phyloP scores from a whole-genome alignment of 306 rosid species.

The Hylodesmum podocarpum region DNA sequence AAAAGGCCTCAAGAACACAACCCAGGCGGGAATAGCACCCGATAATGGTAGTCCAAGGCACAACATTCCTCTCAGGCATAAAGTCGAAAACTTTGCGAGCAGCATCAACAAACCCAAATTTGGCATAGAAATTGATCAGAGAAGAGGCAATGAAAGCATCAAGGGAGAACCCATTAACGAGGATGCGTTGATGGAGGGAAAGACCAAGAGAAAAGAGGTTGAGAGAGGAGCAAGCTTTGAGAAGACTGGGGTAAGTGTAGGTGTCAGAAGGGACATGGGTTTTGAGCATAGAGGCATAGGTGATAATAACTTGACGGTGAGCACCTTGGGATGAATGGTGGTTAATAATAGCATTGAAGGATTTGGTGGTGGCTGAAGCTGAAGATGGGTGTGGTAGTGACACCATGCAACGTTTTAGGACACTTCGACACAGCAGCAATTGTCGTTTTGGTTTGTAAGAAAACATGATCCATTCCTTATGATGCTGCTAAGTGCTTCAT shows the following conservation, averaged over 20 bases:
- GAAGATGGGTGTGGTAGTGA: constrained; percentile 15
- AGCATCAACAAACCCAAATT: constrained; percentile 30
- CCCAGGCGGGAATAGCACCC: constrained; percentile 59
- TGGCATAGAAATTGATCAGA: constrained; percentile 52
- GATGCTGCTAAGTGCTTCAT: neutral
- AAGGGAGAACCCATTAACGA: constrained; percentile 47
- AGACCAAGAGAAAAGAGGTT: constrained; percentile 47
- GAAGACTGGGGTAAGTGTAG: constrained; percentile 66
- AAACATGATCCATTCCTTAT: constrained; percentile 26
- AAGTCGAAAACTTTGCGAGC: constrained; percentile 61
- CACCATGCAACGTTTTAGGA: constrained; percentile 24
- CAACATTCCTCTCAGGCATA: constrained; percentile 66
- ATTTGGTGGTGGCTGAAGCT: constrained; percentile 31
- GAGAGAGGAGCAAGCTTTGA: constrained; percentile 72
- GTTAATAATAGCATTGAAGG: constrained; percentile 63
- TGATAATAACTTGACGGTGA: constrained; percentile 52
- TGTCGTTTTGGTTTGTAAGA: constrained; percentile 45
- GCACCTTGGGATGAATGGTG: constrained; percentile 58
- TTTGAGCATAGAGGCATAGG: constrained; percentile 56
- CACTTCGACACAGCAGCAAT: constrained; percentile 21
- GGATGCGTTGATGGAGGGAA: constrained; percentile 50
- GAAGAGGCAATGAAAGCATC: constrained; percentile 65
- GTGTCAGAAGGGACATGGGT: constrained; percentile 55
- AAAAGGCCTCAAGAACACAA: constrained; percentile 38
- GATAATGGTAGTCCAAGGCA: constrained; percentile 75